Conservation (phyloP, 2,329 filamentous ascomycete genomes). For the Lasiodiplodia sp. region DNA sequence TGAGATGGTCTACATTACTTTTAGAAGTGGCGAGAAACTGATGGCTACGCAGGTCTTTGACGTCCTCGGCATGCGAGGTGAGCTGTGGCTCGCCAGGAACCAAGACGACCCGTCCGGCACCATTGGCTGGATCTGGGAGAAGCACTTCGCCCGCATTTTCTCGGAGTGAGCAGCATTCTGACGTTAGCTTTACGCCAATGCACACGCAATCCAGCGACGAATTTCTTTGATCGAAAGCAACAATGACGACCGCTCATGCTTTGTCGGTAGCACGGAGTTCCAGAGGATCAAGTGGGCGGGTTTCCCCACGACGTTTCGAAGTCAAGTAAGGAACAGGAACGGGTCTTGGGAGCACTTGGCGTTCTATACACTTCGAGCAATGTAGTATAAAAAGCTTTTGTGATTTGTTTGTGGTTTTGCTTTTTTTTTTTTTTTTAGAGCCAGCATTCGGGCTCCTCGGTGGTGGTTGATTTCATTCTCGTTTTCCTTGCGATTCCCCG, state of each 20-base stretch:
- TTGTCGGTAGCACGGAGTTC: conserved; percentile 28
- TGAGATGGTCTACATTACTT: conserved; percentile 48
- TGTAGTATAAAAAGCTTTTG: conserved; percentile 31
- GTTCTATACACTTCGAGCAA: conserved; percentile 23
- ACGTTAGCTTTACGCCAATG: conserved; percentile 21
- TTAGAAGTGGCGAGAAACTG: conserved; percentile 2
- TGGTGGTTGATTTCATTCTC: conserved; percentile 18
- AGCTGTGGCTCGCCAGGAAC: conserved; percentile 96
- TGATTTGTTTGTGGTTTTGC: conserved; percentile 11
- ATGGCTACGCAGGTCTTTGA: conserved; percentile 51
- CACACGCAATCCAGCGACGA: conserved; percentile 20
- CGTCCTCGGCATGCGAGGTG: conserved; percentile 92
- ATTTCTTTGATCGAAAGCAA: conserved; percentile 29
- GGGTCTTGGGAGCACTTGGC: conserved; percentile 26
- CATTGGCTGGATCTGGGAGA: conserved; percentile 99
- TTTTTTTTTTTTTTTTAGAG: conserved; percentile 16
- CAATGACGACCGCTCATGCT: conserved; percentile 27
- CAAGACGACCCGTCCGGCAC: conserved; percentile 83
- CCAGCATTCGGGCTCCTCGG: conserved; percentile 26
- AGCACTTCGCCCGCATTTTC: conserved; percentile 74
- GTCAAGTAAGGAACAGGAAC: conserved; percentile 15
- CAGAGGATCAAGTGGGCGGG: conserved; percentile 24
- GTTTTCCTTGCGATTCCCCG: conserved; percentile 27
- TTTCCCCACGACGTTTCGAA: conserved; percentile 11
- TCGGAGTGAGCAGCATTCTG: conserved; percentile 40